Evolutionary conservation across 1,284 basidiomycete genomes (phyloP).

Genomic region (Puccinia polysora): DNA sequence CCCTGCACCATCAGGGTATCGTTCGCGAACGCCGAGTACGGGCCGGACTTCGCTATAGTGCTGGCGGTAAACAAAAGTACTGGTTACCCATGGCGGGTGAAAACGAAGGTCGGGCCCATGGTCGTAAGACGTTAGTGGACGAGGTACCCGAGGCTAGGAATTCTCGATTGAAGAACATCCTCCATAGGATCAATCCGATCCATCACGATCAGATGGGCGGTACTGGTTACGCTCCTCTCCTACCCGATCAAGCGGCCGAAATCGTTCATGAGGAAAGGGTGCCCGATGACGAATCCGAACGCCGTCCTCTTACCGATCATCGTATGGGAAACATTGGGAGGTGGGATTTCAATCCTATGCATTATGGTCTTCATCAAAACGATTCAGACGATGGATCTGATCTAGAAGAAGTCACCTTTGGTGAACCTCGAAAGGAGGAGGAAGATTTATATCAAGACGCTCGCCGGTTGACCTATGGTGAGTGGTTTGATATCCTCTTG

Average conservation of each 20-base stretch:
- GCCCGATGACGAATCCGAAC: conserved; percentile 14
- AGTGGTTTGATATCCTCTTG: conserved; percentile 72
- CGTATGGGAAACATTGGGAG: conserved; percentile 54
- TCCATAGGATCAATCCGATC: conserved; percentile 38
- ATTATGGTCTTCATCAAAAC: conserved; percentile 44
- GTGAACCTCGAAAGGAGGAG: conserved; percentile 62
- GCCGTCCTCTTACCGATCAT: conserved; percentile 18
- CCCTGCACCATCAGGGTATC: conserved; percentile 72
- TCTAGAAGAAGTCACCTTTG: conserved; percentile 58
- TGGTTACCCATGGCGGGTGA: conserved; percentile 62
- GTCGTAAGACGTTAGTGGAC: conserved; percentile 35
- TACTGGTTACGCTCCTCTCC: conserved; percentile 71
- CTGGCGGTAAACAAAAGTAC: conserved; percentile 67
- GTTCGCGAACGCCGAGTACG: conserved; percentile 75
- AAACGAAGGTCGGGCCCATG: conserved; percentile 51
- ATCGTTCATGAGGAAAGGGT: conserved; percentile 61
- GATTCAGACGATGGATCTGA: conserved; percentile 53
- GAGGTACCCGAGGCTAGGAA: conserved; percentile 20
- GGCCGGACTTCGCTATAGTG: conserved; percentile 82
- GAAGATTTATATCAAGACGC: conserved; percentile 68
- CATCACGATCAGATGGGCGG: conserved; percentile 21
- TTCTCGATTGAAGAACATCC: conserved; percentile 11
- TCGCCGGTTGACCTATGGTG: conserved; percentile 75
- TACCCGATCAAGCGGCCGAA: conserved; percentile 63
- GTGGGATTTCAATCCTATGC: conserved; percentile 47